A percentile compares a stretch with the other conserved stretches of the same genome.
Conservation (phyloP, 129 eudicot genomes). For the Arctium lappa region DNA sequence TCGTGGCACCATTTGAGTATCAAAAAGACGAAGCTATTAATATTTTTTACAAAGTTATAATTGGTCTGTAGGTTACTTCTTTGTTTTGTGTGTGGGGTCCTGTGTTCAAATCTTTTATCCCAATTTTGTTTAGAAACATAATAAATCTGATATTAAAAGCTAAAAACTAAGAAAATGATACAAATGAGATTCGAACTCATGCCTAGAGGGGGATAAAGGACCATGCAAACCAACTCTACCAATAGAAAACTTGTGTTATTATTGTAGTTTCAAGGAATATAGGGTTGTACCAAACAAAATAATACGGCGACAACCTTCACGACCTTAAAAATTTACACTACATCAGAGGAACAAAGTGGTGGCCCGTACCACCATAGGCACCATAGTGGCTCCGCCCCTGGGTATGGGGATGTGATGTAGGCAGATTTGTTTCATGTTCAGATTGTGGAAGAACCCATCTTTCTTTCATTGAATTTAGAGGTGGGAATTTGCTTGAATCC, state of each 20-base stretch:
- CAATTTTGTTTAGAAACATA: neutral
- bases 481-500: neutral
- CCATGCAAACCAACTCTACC: too few relatives aligned
- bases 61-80: neutral
- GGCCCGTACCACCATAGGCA: too few relatives aligned
- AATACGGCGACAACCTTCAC: neutral
- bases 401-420: too few relatives aligned
- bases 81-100: neutral
- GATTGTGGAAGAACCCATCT: neutral
- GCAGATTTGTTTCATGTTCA: neutral
- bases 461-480: neutral
- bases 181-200: neutral
- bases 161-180: neutral
- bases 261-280: neutral
- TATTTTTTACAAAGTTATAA: neutral
- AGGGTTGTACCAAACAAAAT: neutral
- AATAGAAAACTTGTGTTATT: neutral
- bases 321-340: neutral
- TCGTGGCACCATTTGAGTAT: neutral
- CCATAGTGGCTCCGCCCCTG: too few relatives aligned
- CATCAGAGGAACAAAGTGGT: too few relatives aligned
- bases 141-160: neutral
- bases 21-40: neutral
- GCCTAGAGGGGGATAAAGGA: neutral
- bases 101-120: neutral